A percentile compares a stretch with the other conserved stretches of the same genome.
These are phyloP conservation scores for Fusarium oligoseptatum DNA, from an alignment of 2,329 filamentous ascomycete genomes.

Conservation along the genomic window DNA sequence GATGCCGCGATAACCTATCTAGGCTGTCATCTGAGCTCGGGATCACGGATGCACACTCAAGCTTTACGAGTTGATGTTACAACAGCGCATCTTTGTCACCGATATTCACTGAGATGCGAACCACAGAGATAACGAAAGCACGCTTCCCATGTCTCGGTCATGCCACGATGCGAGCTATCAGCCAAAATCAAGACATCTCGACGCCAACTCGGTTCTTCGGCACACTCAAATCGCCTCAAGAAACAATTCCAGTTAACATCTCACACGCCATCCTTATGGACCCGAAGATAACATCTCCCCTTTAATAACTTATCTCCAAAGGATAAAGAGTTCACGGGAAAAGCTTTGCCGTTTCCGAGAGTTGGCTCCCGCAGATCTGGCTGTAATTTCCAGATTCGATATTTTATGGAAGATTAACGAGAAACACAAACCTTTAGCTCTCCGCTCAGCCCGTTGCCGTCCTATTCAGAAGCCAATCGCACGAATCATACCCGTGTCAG, in stretches of 20 bases:
- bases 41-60: neutral
- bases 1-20: neutral
- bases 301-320: neutral
- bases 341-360: neutral
- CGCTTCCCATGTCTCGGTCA: accelerated
- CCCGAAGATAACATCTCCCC: neutral
- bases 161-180: neutral
- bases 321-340: neutral
- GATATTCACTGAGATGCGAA: neutral
- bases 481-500: constrained; percentile 12
- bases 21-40: neutral
- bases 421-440: neutral
- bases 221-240: neutral
- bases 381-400: constrained; percentile 2
- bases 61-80: neutral
- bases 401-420: neutral
- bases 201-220: neutral
- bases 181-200: neutral
- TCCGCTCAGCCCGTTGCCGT: neutral
- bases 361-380: neutral
- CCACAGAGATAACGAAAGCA: neutral
- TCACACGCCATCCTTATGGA: neutral
- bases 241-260: neutral
- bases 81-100: neutral
- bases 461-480: constrained; percentile 3